These are phyloP conservation scores for Cladophialophora immunda DNA, from an alignment of 2,329 filamentous ascomycete species.

Conservation along the genomic window DNA sequence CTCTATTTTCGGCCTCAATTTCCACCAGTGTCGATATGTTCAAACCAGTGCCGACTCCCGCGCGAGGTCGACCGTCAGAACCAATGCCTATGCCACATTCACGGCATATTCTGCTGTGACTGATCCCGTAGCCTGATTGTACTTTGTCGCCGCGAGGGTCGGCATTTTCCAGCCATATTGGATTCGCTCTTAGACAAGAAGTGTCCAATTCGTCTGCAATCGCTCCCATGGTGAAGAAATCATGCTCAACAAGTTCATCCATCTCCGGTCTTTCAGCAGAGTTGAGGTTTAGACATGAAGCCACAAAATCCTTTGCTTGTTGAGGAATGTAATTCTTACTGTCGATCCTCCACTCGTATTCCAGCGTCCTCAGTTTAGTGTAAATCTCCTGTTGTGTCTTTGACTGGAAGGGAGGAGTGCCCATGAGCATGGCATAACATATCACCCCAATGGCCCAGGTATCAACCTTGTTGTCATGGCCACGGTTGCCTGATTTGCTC, in stretches of 20 bases:
- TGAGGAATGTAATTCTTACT: conserved; percentile 57
- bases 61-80: conserved; percentile 51
- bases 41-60: conserved; percentile 55
- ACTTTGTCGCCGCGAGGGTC: conserved; percentile 58
- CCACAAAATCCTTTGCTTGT: conserved; percentile 59
- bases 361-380: conserved; percentile 56
- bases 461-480: conserved; percentile 97
- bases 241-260: conserved; percentile 59
- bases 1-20: conserved; percentile 55
- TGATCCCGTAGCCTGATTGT: conserved; percentile 53
- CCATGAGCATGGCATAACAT: conserved; percentile 94
- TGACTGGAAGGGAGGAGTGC: conserved; percentile 95
- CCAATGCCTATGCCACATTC: conserved; percentile 56
- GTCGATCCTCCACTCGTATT: conserved; percentile 60
- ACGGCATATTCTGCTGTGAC: conserved; percentile 54
- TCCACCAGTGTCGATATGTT: conserved; percentile 57
- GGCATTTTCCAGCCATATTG: conserved; percentile 54
- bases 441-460: conserved; percentile 99
- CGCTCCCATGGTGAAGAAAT: conserved; percentile 61
- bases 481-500: conserved; percentile 78
- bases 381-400: conserved; percentile 63
- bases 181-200: conserved; percentile 49
- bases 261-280: conserved; percentile 59
- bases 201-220: conserved; percentile 56
- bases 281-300: conserved; percentile 56